Evolutionary conservation across 306 rosid species (phyloP), one percentile per base, ranked within the genome.

Genomic region (Fagus crenata): DNA sequence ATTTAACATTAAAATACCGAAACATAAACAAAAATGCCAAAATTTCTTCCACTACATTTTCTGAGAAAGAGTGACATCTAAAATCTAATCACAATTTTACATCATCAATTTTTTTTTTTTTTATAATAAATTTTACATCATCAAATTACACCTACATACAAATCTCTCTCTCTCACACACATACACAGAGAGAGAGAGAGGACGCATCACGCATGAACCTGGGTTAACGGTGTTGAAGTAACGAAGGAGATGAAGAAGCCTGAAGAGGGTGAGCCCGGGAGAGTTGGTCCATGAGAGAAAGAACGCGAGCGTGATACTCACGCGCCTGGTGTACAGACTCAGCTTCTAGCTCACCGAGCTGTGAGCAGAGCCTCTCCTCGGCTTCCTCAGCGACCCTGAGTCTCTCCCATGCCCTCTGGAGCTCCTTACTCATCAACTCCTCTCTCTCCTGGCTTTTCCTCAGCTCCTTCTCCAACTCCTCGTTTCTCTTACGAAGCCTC

Each of bases 351-450:
- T 95, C 98, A 0, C 97, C 97, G 35, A 95, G 90, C 89, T 95
- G 98, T 0, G 89, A 89, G 74, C 97, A 95, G 53, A 95, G 96
- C 51, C 92, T 86, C 93, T 95, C 98, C 79, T 95, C 98, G 0
- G 90, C 98, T 3, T 92, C 98, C 78, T 95, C 98, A 7, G 96
- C 92, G 43, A 95, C 85, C 41, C 89, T 85, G 32, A 95, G 89
- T 85, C 96, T 87, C 75, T 90, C 86, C 56, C 84, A 80, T 17
- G 86, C 77, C 72, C 80, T 85, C 36, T 80, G 78, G 1, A 95
- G 81, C 78, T 95, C 82, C 1, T 65, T 56, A 60, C 49, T 88
- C 99, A 89, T 89, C 58, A 79, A 22, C 73, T 88, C 91, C 84
- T 95, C 97, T 37, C 97, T 84, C 75, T 88, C 91, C 4, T 65